phyloP scores from a whole-genome alignment of 2,329 filamentous ascomycete species.

The Ophiostoma perfectum region DNA sequence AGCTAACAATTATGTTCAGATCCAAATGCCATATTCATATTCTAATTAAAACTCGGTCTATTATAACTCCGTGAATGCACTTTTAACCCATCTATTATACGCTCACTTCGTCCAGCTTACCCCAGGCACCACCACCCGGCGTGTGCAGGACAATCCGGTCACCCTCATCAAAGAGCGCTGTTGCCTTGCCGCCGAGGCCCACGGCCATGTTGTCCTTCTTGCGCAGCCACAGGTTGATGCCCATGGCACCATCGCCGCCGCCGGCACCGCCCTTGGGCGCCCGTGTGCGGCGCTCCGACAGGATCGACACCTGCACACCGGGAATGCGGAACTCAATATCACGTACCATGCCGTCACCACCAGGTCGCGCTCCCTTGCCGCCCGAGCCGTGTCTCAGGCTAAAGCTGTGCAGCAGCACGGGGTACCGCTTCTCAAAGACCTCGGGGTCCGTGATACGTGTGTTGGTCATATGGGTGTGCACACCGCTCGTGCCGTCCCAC shows the following conservation, averaged over 20 bases:
- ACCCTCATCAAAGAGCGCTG: conserved; percentile 50
- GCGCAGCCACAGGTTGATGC: conserved; percentile 26
- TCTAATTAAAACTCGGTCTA: background rate
- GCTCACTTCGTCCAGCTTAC: conserved; percentile 27
- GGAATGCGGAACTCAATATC: conserved; percentile 35
- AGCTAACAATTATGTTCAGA: background rate
- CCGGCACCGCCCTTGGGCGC: conserved; percentile 35
- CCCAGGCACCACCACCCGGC: conserved; percentile 60
- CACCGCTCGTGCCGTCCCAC: conserved; percentile 32
- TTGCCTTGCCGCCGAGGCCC: conserved; percentile 57
- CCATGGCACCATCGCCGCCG: conserved; percentile 28
- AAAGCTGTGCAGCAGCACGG: conserved; percentile 34
- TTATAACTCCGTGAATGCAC: background rate
- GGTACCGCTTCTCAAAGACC: conserved; percentile 35
- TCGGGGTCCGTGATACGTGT: conserved; percentile 34
- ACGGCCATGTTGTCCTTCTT: conserved; percentile 33
- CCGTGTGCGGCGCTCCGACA: conserved; percentile 36
- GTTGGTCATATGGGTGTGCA: conserved; percentile 34
- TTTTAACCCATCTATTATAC: background rate
- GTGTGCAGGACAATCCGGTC: conserved; percentile 58
- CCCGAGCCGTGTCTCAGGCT: conserved; percentile 32
- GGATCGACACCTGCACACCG: conserved; percentile 33
- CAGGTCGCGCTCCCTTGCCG: conserved; percentile 31
- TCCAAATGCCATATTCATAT: too few relatives aligned
- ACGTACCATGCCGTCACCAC: conserved; percentile 35